Evolutionary conservation across 1,284 basidiomycete genomes (phyloP), one percentile per base, ranked within the genome.

Genomic region (Sporisorium sorghi): DNA sequence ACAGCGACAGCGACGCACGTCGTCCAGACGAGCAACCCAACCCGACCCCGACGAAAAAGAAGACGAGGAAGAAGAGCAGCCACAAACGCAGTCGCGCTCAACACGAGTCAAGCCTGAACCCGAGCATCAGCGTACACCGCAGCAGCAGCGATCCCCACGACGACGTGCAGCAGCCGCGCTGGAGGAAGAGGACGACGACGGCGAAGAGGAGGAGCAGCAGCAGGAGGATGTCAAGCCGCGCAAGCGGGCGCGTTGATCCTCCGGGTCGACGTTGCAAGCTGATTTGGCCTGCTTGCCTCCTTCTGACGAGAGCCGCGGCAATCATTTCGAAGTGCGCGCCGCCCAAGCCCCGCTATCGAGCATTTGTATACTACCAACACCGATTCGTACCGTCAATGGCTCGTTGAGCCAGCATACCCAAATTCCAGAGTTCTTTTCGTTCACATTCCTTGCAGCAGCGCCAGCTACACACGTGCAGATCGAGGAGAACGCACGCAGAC

Each of bases 61-160:
- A 11, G 51, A 44, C 5, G 51, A 58, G 21, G 50, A 47, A 28
- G 17, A 52, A 12, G 37, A 44, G 14, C 35, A 50, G n/a, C 42
- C 43, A 12, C 47, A 43, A 15, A 24, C 55, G 26, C 50, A 30
- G 32, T 17, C 35, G 15, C 24, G 52, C 26, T 21, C 35, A 15
- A 17, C n/a, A 24, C 32, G 44, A 7, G 58, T 60, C 61, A 71
- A 65, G 28, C 49, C 62, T 14, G 55, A 71, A 19, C 62, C 68
- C 0, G 21, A 54, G 6, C 51, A 19, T 9, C 19, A 54, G 6
- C 51, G 28, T 9, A 48, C 56, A 26, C 49, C 42, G 12, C 35
- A 21, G 21, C 32, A 30, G 37, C 54, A 23, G 12, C 53, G 39
- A 11, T 10, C 46, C 5, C 17, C 30, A n/a, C 54, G 44, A 5